Percentiles rank a stretch among this genome's conserved stretches.
Conservation (phyloP, 225 moss, liverwort and hornwort genomes). For the Polytrichum formosum region DNA sequence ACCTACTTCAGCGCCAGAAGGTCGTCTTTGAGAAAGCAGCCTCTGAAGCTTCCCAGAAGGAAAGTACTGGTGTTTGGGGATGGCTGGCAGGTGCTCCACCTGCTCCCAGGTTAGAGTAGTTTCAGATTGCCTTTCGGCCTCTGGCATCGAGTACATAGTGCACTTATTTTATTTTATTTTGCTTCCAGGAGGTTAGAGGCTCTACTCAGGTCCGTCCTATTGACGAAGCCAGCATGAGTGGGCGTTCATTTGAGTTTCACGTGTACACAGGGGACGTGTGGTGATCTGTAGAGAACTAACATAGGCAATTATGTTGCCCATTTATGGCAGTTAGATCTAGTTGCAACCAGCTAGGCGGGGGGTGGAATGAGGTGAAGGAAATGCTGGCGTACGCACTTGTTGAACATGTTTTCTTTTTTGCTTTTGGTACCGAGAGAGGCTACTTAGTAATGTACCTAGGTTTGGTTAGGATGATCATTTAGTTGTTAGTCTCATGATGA, state of each 20-base stretch:
- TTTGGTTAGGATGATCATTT: neutral
- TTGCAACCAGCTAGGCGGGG: neutral
- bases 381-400: neutral
- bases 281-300: conserved; percentile 23
- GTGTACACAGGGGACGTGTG: conserved; percentile 14
- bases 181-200: conserved; percentile 14
- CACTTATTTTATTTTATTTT: conserved; percentile 3
- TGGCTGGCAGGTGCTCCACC: conserved; percentile 71
- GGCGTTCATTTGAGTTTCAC: conserved; percentile 5
- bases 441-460: no score
- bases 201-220: conserved; percentile 4
- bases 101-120: conserved; percentile 37
- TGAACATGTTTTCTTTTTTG: no score
- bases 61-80: conserved; percentile 71
- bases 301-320: conserved; percentile 28
- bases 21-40: conserved; percentile 64
- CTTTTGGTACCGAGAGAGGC: no score
- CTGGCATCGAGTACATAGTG: neutral
- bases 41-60: conserved; percentile 56
- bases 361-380: neutral
- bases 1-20: conserved; percentile 65
- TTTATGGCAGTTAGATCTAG: conserved; percentile 25
- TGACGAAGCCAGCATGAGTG: conserved; percentile 6
- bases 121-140: conserved; percentile 1
- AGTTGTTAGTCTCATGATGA: neutral